Evolutionary conservation across 2,329 filamentous ascomycete species (phyloP), one percentile per base, ranked within the genome.

Genomic region (Didymella pomorum): DNA sequence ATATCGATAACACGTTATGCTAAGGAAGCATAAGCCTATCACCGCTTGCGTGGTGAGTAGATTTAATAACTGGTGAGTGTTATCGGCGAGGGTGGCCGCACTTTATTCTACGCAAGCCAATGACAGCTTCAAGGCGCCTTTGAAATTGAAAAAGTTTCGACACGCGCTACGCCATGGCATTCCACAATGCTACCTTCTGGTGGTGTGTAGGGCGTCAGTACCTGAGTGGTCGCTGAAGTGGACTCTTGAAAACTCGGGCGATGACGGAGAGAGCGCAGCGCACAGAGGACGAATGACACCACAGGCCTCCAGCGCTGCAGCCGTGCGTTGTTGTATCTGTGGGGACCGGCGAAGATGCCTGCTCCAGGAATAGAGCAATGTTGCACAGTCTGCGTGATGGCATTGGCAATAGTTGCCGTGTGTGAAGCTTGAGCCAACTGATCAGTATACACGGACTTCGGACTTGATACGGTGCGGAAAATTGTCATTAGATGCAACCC

Each of bases 261-360:
- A 31, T 41, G 56, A 41, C 41, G 50, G 50, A 58, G 47, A 29
- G 35, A 31, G 39, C 21, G 21, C 26, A 51, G 41, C 31, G 56
- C 56, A 35, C 45, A 58, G 50, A 53, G 45, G n/a, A 35, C 56
- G 41, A 58, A 58, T 58, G 56, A 46, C 50, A 50, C 31, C 26
- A 14, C 56, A 58, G 50, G 37, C 46, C 23, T 44, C 44, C 55
- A 56, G 31, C 35, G 46, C 8, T 29, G 49, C 29, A 33, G 28
- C 56, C 56, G 56, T 58, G 50, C 56, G 50, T 51, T 26, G 31
- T 54, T 58, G 31, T 58, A 50, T 47, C 29, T 58, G 56, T 54
- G 56, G 56, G 41, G 56, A 53, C 50, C 50, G 56, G 56, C 50
- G 50, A 46, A 35, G 45, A 51, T 58, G 45, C 41, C 56, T 51